These are phyloP conservation scores for Mayamaea pseudoterrestris DNA, from an alignment of 108 stramenopile species.

Conservation along the genomic window DNA sequence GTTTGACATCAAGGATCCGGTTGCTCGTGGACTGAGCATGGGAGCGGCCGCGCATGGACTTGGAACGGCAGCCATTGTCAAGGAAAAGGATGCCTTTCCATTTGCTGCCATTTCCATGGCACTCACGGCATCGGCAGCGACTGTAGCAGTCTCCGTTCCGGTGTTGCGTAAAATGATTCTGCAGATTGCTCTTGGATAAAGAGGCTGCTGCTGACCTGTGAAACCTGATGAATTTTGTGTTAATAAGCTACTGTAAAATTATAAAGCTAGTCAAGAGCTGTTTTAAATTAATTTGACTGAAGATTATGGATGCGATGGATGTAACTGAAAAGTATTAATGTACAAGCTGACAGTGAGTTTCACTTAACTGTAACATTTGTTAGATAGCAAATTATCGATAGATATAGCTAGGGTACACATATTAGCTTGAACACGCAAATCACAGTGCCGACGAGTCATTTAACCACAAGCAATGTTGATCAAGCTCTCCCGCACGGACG, in stretches of 20 bases:
- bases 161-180: conserved; percentile 30
- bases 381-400: too few relatives aligned
- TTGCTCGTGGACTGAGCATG: conserved; percentile 77
- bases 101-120: conserved; percentile 90
- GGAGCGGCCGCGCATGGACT: conserved; percentile 88
- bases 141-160: conserved; percentile 60
- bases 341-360: too few relatives aligned
- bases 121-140: conserved; percentile 59
- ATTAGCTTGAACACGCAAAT: too few relatives aligned
- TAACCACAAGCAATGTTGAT: conserved; percentile 29
- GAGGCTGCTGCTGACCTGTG: too few relatives aligned
- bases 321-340: too few relatives aligned
- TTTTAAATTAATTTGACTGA: too few relatives aligned
- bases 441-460: neutral
- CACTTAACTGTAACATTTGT: too few relatives aligned
- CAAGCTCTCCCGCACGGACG: conserved; percentile 38
- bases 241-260: too few relatives aligned
- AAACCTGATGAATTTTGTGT: too few relatives aligned
- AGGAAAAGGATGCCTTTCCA: conserved; percentile 86
- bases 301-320: too few relatives aligned
- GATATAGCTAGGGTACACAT: too few relatives aligned
- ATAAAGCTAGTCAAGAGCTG: too few relatives aligned
- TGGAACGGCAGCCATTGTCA: conserved; percentile 81
- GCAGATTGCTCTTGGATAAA: conserved; percentile 50
- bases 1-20: conserved; percentile 71